phyloP scores from a whole-genome alignment of 1,139 yeast species.

The Taiozyma sp. region DNA sequence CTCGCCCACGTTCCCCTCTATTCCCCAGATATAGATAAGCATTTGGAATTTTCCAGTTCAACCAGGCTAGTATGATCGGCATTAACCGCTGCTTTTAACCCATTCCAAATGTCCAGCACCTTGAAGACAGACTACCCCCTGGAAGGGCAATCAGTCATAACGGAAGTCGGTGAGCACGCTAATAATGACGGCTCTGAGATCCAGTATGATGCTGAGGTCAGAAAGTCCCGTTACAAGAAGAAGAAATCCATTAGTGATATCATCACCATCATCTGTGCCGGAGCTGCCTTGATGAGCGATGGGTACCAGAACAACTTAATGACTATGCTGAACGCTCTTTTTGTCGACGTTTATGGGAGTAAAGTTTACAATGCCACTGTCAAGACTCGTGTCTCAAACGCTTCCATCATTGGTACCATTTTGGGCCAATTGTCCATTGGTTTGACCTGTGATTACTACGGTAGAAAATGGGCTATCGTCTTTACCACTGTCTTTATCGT shows the following conservation, averaged over 20 bases:
- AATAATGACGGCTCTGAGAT: background rate
- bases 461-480: conserved; percentile 55
- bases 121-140: background rate
- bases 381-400: conserved; percentile 55
- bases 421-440: conserved; percentile 56
- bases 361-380: conserved; percentile 35
- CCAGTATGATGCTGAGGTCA: conserved; percentile 14
- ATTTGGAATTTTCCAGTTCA: background rate
- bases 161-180: background rate
- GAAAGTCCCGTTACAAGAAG: conserved; percentile 14
- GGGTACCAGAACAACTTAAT: conserved; percentile 62
- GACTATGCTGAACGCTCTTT: conserved; percentile 53
- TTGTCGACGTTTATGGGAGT: conserved; percentile 39
- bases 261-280: conserved; percentile 27
- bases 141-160: background rate
- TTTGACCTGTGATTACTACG: conserved; percentile 50
- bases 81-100: background rate
- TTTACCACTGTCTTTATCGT: conserved; percentile 50
- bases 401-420: conserved; percentile 54
- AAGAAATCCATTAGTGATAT: conserved; percentile 21
- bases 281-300: conserved; percentile 57
- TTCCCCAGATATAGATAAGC: background rate
- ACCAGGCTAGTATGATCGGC: no score
- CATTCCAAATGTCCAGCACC: background rate
- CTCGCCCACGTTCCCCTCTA: background rate